Conservation (phyloP, 2,329 filamentous ascomycete species). For the Malbranchea cinnamomea region DNA sequence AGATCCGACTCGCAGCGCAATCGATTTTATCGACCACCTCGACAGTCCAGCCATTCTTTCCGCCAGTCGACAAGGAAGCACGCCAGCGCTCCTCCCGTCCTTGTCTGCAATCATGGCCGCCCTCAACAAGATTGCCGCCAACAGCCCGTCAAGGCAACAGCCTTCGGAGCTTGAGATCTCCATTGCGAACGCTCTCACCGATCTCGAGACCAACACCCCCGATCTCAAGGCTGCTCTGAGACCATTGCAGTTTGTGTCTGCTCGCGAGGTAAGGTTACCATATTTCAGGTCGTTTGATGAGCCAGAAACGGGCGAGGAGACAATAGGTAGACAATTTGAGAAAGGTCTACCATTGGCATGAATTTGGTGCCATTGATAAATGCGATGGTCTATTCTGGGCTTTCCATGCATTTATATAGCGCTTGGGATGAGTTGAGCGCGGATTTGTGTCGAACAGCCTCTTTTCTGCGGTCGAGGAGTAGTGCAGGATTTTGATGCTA, state of each 20-base stretch:
- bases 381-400: too few species aligned
- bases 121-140: constrained; percentile 95
- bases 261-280: constrained; percentile 91
- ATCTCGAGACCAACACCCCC: constrained; percentile 97
- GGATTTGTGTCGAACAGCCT: too few species aligned
- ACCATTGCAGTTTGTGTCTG: constrained; percentile 96
- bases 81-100: constrained; percentile 7
- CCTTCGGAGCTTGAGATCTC: constrained; percentile 94
- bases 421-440: too few species aligned
- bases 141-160: constrained; percentile 90
- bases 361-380: too few species aligned
- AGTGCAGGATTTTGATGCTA: not conserved
- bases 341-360: too few species aligned
- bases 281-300: not conserved
- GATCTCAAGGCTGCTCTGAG: constrained; percentile 94
- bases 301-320: not conserved
- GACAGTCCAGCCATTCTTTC: constrained; percentile 3
- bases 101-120: constrained; percentile 48
- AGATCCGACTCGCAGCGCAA: constrained; percentile 1
- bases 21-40: constrained; percentile 3
- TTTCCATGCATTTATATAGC: too few species aligned
- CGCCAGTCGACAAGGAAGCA: constrained; percentile 8
- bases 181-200: constrained; percentile 94
- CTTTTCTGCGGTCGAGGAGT: constrained; percentile 4
- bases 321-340: too few species aligned